These are phyloP conservation scores for Hypomyces rosellus DNA, from an alignment of 2,329 filamentous ascomycete species.

Conservation along the genomic window DNA sequence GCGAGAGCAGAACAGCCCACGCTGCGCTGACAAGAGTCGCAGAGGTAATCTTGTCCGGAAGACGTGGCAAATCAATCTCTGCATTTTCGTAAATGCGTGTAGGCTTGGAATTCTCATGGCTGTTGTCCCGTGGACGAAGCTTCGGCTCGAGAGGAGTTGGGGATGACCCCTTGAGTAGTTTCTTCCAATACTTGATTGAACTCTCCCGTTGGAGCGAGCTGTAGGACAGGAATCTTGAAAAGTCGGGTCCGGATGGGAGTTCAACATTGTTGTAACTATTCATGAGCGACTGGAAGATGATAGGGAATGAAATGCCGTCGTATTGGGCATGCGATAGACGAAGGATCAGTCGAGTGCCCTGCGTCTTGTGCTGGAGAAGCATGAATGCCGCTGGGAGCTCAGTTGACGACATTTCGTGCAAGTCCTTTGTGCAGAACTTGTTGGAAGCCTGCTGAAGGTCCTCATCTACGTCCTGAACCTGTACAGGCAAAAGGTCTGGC, in stretches of 20 bases:
- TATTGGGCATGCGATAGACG: constrained; percentile 42
- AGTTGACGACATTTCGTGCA: background rate
- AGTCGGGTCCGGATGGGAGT: constrained; percentile 19
- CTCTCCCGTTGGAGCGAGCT: background rate
- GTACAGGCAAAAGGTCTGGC: constrained; percentile 7
- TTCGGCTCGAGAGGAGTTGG: constrained; percentile 16
- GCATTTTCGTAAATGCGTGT: background rate
- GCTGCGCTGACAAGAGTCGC: constrained; percentile 35
- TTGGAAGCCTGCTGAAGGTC: constrained; percentile 13
- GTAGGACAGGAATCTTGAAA: constrained; percentile 14
- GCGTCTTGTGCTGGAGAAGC: constrained; percentile 12
- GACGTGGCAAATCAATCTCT: constrained; percentile 1
- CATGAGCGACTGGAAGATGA: constrained; percentile 31
- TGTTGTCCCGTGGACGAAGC: background rate
- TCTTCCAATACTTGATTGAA: constrained; percentile 35
- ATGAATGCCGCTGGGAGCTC: constrained; percentile 14
- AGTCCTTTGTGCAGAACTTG: constrained; percentile 10
- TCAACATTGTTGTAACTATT: constrained; percentile 26
- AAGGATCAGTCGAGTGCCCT: constrained; percentile 16
- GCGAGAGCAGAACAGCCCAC: constrained; percentile 33
- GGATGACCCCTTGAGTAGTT: constrained; percentile 32
- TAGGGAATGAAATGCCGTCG: constrained; percentile 38
- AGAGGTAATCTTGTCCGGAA: constrained; percentile 9
- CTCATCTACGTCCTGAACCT: background rate
- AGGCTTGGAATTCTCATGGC: background rate